Evolutionary conservation across 2,329 filamentous ascomycete species (phyloP).

Genomic region (Xylaria sp.): DNA sequence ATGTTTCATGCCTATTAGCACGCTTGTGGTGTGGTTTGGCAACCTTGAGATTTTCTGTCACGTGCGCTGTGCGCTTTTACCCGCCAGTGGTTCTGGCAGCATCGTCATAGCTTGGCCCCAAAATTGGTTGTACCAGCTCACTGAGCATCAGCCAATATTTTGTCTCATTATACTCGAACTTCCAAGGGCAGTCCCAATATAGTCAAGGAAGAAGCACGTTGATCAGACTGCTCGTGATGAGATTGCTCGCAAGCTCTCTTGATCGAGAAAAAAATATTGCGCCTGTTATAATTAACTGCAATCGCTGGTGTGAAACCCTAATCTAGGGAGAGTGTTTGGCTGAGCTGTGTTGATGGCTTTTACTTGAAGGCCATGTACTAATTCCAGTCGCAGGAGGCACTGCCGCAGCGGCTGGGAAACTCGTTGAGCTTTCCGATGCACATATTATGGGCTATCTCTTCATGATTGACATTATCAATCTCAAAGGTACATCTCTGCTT

Average conservation of each 20-base stretch:
- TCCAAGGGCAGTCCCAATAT: slow-evolving; percentile 1
- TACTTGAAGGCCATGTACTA: slow-evolving; percentile 39
- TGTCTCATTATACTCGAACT: not conserved
- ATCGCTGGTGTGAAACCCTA: not conserved
- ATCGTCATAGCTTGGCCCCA: not conserved
- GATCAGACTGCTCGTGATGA: not conserved
- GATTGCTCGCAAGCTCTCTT: not conserved
- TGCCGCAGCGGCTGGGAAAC: slow-evolving; percentile 84
- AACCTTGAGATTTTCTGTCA: not conserved
- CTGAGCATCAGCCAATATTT: slow-evolving; percentile 4
- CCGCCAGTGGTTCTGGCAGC: not conserved
- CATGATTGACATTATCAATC: slow-evolving; percentile 93
- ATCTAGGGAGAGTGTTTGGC: not conserved
- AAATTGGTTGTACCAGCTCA: not conserved
- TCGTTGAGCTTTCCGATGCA: slow-evolving; percentile 88
- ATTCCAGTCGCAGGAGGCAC: slow-evolving; percentile 76
- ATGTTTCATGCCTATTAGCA: slow-evolving; percentile 1
- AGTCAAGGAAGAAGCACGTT: not conserved
- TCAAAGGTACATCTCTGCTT: slow-evolving; percentile 92
- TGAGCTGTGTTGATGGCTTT: not conserved
- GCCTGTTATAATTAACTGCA: not conserved
- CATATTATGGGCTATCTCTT: slow-evolving; percentile 91
- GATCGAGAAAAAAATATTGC: not conserved
- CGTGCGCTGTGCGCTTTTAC: slow-evolving; percentile 2
- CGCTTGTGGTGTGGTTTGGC: not conserved